phyloP scores from a whole-genome alignment of 2,329 filamentous ascomycete species.

The Septoria linicola region DNA sequence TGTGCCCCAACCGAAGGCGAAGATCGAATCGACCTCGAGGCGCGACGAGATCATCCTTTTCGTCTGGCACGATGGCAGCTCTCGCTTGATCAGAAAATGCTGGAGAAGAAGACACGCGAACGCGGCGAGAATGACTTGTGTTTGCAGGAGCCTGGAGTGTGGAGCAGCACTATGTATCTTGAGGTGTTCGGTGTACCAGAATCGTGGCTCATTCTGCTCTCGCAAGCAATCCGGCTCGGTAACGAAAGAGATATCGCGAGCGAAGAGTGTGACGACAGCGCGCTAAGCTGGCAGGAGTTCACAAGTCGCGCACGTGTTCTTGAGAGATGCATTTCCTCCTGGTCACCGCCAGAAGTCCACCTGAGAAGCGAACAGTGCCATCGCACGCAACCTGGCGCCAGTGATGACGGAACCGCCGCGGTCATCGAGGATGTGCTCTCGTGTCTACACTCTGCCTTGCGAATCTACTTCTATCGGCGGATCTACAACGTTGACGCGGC shows the following conservation, averaged over 20 bases:
- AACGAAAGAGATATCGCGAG: constrained; percentile 8
- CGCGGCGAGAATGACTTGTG: constrained; percentile 12
- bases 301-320: constrained; percentile 5
- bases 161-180: constrained; percentile 3
- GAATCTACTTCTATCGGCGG: constrained; percentile 11
- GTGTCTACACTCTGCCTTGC: constrained; percentile 4
- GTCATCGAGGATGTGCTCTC: background rate
- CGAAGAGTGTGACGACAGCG: background rate
- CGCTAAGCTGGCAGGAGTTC: constrained; percentile 8
- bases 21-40: background rate
- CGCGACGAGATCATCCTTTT: constrained; percentile 1
- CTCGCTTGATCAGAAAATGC: constrained; percentile 8
- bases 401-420: background rate
- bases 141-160: constrained; percentile 6
- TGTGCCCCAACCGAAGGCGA: background rate
- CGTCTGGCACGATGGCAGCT: background rate
- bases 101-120: constrained; percentile 9
- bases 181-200: constrained; percentile 11
- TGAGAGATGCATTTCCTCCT: constrained; percentile 7
- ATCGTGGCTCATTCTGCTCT: constrained; percentile 3
- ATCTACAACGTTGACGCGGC: constrained; percentile 8
- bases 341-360: background rate
- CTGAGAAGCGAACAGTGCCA: too few species aligned
- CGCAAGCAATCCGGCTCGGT: constrained; percentile 7
- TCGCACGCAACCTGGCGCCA: too few species aligned